Base-by-base conservation (phyloP, 345 rosid genomes). In the Populus deltoides region DNA sequence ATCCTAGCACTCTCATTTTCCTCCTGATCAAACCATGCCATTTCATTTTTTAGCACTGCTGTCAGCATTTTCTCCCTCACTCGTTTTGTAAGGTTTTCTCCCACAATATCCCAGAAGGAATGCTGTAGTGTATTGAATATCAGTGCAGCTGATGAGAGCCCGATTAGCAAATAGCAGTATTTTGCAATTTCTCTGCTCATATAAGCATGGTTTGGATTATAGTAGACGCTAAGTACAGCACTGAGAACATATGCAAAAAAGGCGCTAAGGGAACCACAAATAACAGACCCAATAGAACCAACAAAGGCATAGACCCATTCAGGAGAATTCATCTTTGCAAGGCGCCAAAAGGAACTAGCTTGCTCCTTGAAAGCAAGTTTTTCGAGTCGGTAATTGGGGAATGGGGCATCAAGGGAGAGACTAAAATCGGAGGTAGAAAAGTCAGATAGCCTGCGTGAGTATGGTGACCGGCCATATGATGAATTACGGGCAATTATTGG, bases 11-110 rank as follows among this genome's bases (percentile, higher is more conserved):
- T 95, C 83, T 95, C 98, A 27, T 95, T 93, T 85, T 95, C 99
- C 82, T 93, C 99, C 82, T 91, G 97, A 88, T 95, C 99, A 43
- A 93, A 95, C 99, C 99, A 95, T 38, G 97, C 98, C 92, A 95
- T 90, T 79, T 95, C 99, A 77, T 95, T 95, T 84, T 88, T 93
- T 45, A 95, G 93, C 47, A 95, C 97, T 0, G 97, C 94, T 0
- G 86, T 77, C 38, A 95, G 92, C 98, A 95, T 93, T 84, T 93
- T 95, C 81, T 95, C 98, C 66, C 98, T 88, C 74, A 95, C 99
- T 38, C 99, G 90, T 80, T 95, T 95, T 3, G 99, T 95, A 36
- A 95, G 96, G 81, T 95, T 95, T 86, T 95, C 99, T 17, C 99
- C 99, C 39, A 95, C 99, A 20, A 95, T 91, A 77, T 95, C 99